Evolutionary conservation across 1,139 yeast species (phyloP).

Genomic region (Magnusiomyces suaveolens): DNA sequence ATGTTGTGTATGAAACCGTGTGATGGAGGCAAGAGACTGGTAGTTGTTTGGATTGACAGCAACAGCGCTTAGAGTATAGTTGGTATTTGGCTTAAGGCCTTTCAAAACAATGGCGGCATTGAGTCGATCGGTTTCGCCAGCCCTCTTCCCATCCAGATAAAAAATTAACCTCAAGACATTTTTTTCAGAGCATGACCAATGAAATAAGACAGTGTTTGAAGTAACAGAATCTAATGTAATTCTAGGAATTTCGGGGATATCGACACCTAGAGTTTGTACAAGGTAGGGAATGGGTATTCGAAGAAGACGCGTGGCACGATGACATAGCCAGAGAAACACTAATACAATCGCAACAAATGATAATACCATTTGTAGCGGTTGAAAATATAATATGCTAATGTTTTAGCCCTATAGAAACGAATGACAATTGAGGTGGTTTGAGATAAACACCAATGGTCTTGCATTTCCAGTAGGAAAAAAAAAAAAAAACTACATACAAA

Average conservation of each 20-base stretch:
- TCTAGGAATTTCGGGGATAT: constrained; percentile 48
- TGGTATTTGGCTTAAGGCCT: constrained; percentile 40
- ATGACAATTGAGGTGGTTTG: not conserved
- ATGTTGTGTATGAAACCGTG: constrained; percentile 24
- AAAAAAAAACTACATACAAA: no score
- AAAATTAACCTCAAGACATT: constrained; percentile 36
- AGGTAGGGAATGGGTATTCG: constrained; percentile 44
- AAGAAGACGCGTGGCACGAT: constrained; percentile 37
- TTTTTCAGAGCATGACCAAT: constrained; percentile 43
- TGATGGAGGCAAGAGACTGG: constrained; percentile 25
- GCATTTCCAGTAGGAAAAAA: not conserved
- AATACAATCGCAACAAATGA: constrained; percentile 23
- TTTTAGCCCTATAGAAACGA: not conserved
- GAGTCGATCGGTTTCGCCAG: constrained; percentile 33
- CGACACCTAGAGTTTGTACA: constrained; percentile 43
- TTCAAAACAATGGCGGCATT: constrained; percentile 34
- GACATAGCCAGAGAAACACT: constrained; percentile 43
- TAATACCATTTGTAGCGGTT: constrained; percentile 2
- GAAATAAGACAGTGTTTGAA: constrained; percentile 40
- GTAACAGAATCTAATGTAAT: constrained; percentile 50
- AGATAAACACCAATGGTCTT: not conserved
- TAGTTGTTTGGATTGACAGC: constrained; percentile 37
- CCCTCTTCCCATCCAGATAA: constrained; percentile 41
- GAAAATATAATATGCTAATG: not conserved
- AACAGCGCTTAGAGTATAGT: constrained; percentile 48